These are phyloP conservation scores for Crucibulum laeve DNA, from an alignment of 768 basidiomycete genomes.

Conservation along the genomic window DNA sequence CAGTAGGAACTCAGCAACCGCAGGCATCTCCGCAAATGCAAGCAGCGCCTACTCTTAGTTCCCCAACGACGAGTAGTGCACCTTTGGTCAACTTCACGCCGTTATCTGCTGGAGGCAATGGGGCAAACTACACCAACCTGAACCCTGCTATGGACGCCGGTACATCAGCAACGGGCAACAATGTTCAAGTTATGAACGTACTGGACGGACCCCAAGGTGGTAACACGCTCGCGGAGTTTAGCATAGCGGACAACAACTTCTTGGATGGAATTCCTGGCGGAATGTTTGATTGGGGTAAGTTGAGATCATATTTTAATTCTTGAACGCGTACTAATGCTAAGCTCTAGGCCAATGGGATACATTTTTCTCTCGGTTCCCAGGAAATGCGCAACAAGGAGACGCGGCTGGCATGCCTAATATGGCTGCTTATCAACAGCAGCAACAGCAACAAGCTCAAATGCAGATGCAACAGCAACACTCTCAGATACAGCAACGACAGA, in stretches of 20 bases:
- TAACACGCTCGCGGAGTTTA: slow-evolving; percentile 56
- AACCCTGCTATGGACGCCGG: slow-evolving; percentile 70
- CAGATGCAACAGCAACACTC: slow-evolving; percentile 13
- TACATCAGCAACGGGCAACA: slow-evolving; percentile 32
- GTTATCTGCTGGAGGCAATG: slow-evolving; percentile 31
- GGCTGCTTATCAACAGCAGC: slow-evolving; percentile 16
- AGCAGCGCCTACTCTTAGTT: slow-evolving; percentile 10
- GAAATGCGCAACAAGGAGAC: slow-evolving; percentile 10
- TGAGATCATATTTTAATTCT: slow-evolving; percentile 2
- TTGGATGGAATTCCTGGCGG: slow-evolving; percentile 77
- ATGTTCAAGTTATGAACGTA: slow-evolving; percentile 76
- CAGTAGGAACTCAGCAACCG: slow-evolving; percentile 8
- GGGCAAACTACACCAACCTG: slow-evolving; percentile 55
- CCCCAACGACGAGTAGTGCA: slow-evolving; percentile 5
- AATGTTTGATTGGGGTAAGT: slow-evolving; percentile 86
- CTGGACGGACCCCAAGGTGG: slow-evolving; percentile 57
- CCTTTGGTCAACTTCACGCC: slow-evolving; percentile 59
- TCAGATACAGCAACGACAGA: slow-evolving; percentile 5
- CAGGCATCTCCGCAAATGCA: neutral
- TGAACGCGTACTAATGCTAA: slow-evolving; percentile 4
- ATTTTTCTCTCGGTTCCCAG: slow-evolving; percentile 64
- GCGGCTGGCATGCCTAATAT: slow-evolving; percentile 36
- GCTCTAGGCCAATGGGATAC: slow-evolving; percentile 73
- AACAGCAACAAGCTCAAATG: slow-evolving; percentile 16
- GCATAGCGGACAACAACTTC: slow-evolving; percentile 62